Evolutionary conservation across 371 early-diverging fungal genomes (phyloP).

Genomic region (Syncephalastrum racemosum): DNA sequence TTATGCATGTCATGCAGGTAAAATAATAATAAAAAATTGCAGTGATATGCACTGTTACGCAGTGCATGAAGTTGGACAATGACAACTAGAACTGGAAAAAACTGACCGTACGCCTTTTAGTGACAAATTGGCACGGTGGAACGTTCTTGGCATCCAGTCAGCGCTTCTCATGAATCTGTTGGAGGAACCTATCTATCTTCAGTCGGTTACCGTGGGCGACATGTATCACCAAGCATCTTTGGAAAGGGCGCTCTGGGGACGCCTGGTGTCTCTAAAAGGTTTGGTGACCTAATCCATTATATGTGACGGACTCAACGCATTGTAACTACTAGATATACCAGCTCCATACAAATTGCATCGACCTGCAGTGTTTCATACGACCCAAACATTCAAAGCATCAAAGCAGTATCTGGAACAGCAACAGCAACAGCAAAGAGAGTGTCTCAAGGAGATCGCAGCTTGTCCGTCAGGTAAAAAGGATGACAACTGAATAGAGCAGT

Average conservation of each 20-base stretch:
- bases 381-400: constrained; percentile 45
- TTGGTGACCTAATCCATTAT: background rate
- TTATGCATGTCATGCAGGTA: constrained; percentile 85
- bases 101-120: constrained; percentile 29
- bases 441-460: too few relatives aligned
- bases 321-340: constrained; percentile 17
- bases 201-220: constrained; percentile 66
- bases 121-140: constrained; percentile 89
- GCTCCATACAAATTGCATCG: constrained; percentile 25
- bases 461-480: constrained; percentile 18
- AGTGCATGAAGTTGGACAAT: background rate
- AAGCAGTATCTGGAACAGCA: constrained; percentile 34
- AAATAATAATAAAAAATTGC: background rate
- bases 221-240: constrained; percentile 59
- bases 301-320: background rate
- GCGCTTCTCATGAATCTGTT: constrained; percentile 57
- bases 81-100: background rate
- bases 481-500: constrained; percentile 39
- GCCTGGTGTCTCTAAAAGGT: constrained; percentile 38
- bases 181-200: constrained; percentile 66
- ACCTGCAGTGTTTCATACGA: constrained; percentile 29
- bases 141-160: constrained; percentile 75
- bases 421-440: too few relatives aligned
- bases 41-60: background rate
- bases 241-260: constrained; percentile 62